These are phyloP conservation scores for Polyplosphaeria fusca DNA, from an alignment of 495 filamentous ascomycete genomes.

Conservation along the genomic window DNA sequence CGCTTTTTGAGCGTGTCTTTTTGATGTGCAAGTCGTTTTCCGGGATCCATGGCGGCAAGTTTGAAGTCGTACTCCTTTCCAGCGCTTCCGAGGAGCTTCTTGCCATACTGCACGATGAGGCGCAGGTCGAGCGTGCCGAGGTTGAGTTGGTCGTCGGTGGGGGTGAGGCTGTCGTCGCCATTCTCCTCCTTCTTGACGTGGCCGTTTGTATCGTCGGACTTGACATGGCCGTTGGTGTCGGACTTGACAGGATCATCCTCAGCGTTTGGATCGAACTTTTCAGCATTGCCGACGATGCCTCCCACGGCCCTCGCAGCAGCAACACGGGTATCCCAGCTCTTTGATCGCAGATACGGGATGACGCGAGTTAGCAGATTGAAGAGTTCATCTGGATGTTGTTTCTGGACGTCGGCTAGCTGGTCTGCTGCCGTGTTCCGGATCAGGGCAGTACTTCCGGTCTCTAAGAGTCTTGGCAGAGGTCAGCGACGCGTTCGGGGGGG, in stretches of 20 bases:
- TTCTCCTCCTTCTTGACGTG: slow-evolving; percentile 40
- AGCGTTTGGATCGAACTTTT: slow-evolving; percentile 81
- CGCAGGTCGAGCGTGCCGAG: slow-evolving; percentile 73
- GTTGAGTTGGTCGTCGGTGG: slow-evolving; percentile 58
- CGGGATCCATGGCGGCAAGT: slow-evolving; percentile 75
- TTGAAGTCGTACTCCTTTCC: slow-evolving; percentile 79
- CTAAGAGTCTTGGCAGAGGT: slow-evolving; percentile 65
- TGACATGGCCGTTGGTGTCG: slow-evolving; percentile 25
- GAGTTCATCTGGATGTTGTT: slow-evolving; percentile 92
- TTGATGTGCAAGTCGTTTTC: slow-evolving; percentile 73
- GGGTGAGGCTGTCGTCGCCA: slow-evolving; percentile 33
- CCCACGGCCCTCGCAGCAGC: slow-evolving; percentile 91
- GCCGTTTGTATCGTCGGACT: slow-evolving; percentile 19
- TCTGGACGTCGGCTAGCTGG: slow-evolving; percentile 95
- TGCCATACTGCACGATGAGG: slow-evolving; percentile 76
- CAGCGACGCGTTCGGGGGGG: slow-evolving; percentile 4
- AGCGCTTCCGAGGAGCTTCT: slow-evolving; percentile 75
- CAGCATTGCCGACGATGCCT: slow-evolving; percentile 85
- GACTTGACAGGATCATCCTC: slow-evolving; percentile 49
- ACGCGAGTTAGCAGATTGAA: slow-evolving; percentile 97
- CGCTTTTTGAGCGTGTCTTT: slow-evolving; percentile 82
- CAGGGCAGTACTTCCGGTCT: slow-evolving; percentile 90
- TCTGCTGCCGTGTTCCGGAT: slow-evolving; percentile 95
- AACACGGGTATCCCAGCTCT: slow-evolving; percentile 91
- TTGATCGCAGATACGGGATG: slow-evolving; percentile 84